phyloP scores from a whole-genome alignment of 768 basidiomycete genomes.

The Amanita pallidorosea region DNA sequence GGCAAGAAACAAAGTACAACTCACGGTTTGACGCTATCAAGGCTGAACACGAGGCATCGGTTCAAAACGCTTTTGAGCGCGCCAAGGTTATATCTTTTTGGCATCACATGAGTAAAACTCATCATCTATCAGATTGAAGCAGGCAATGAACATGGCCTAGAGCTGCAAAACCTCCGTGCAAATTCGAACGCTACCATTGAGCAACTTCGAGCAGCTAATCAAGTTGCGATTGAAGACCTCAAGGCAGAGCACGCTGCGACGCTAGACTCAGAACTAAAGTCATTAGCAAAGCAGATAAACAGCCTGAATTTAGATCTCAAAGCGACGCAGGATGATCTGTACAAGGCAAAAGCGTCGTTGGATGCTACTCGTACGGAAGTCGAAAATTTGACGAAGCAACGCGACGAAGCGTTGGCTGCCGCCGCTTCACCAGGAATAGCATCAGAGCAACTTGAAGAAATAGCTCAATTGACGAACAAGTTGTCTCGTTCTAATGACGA shows the following conservation, averaged over 20 bases:
- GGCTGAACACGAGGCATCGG: constrained; percentile 47
- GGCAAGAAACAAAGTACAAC: constrained; percentile 59
- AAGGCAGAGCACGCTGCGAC: constrained; percentile 52
- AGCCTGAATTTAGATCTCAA: constrained; percentile 63
- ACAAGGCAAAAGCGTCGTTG: constrained; percentile 57
- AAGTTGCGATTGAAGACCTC: constrained; percentile 47
- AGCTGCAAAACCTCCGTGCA: constrained; percentile 60
- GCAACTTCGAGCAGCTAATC: constrained; percentile 56
- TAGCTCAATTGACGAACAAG: constrained; percentile 46
- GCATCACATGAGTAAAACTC: not conserved
- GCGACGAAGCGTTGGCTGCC: constrained; percentile 48
- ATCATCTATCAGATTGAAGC: constrained; percentile 47
- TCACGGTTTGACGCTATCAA: constrained; percentile 57
- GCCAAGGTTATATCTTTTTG: constrained; percentile 49
- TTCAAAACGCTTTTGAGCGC: constrained; percentile 64
- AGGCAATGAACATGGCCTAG: constrained; percentile 53
- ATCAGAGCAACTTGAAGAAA: constrained; percentile 42
- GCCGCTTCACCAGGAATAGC: constrained; percentile 28
- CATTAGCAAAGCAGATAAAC: constrained; percentile 52
- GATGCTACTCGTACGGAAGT: constrained; percentile 44
- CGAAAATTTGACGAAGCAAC: constrained; percentile 46
- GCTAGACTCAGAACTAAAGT: constrained; percentile 45
- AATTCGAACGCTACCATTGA: constrained; percentile 57
- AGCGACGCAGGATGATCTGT: constrained; percentile 76
- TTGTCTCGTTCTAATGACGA: constrained; percentile 61